Base-by-base conservation (phyloP, 441 rosid species). In the Pelargonium cotyledonis region DNA sequence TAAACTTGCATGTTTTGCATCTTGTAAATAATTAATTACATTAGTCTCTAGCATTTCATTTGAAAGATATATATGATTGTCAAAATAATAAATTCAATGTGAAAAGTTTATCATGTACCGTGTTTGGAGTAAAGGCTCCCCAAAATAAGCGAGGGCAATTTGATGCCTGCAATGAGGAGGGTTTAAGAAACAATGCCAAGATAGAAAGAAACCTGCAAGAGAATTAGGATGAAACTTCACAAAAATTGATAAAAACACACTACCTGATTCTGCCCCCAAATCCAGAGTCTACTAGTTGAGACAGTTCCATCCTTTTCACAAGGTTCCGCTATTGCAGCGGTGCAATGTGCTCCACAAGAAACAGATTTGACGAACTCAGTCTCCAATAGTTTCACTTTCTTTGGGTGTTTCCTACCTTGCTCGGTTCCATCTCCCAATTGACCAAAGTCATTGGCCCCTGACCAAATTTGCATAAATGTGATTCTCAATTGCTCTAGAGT, bases 241-340 rank as follows among this genome's bases (percentile, higher is more conserved):
- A 55, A 55, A 53, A 55, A 31, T 31, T 49, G 53, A 19, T 43
- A n/a, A 77, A 70, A 67, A 38, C 43, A 5, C 0, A 4, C 3
- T 65, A 90, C 99, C 90, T 91, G 99, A 82, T 95, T 92, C 86
- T 95, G 99, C 15, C 97, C 99, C 97, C 97, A 95, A 83, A 95
- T 86, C 97, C 99, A 92, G 57, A 95, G 97, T 72, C 99, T 88
- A 29, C 91, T 78, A 0, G 53, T 76, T 49, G 92, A 85, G 65
- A 84, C 72, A 69, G 85, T 81, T 71, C 88, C 96, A 70, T 89
- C 95, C 78, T 86, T 92, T 62, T 86, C 84, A 72, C 84, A 80
- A 64, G 99, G 91, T 58, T 85, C 89, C 0, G 95, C 96, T 75
- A 95, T 79, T 76, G 96, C 97, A 60, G 88, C 98, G 51, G 98